Evolutionary conservation across 1,284 basidiomycete genomes (phyloP).

Genomic region (Heterobasidion annosum): DNA sequence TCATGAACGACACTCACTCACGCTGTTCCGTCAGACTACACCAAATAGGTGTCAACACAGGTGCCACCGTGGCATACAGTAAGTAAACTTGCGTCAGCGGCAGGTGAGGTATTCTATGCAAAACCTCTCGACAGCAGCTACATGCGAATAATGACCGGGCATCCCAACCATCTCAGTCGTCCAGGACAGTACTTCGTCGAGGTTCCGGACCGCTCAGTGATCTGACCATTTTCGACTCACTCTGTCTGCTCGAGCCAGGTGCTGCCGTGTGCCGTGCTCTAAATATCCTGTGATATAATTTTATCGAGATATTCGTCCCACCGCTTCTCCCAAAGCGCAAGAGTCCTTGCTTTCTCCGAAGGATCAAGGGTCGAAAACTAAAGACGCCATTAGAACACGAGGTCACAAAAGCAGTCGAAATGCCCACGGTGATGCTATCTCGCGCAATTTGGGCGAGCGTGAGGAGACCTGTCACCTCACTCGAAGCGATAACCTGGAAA

Average conservation of each 20-base stretch:
- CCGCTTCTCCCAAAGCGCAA: constrained; percentile 37
- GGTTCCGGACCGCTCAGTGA: no score
- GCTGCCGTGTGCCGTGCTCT: neutral
- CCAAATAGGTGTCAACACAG: neutral
- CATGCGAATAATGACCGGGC: no score
- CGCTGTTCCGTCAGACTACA: neutral
- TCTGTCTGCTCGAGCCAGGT: no score
- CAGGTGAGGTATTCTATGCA: no score
- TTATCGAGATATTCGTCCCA: constrained; percentile 27
- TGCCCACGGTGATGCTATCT: constrained; percentile 52
- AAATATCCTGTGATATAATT: neutral
- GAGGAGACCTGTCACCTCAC: constrained; percentile 52
- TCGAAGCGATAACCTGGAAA: constrained; percentile 61
- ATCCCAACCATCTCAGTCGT: no score
- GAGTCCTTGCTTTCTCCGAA: constrained; percentile 37
- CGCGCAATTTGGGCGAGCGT: constrained; percentile 52
- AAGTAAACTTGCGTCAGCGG: neutral
- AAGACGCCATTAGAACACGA: constrained; percentile 1
- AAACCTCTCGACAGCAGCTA: no score
- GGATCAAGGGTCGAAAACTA: constrained; percentile 45
- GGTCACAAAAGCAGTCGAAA: neutral
- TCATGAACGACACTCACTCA: neutral
- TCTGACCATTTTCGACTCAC: no score
- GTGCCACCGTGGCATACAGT: no score
- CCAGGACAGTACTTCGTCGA: no score